Conservation (phyloP, 75 land plant species). For the Larix kaempferi region DNA sequence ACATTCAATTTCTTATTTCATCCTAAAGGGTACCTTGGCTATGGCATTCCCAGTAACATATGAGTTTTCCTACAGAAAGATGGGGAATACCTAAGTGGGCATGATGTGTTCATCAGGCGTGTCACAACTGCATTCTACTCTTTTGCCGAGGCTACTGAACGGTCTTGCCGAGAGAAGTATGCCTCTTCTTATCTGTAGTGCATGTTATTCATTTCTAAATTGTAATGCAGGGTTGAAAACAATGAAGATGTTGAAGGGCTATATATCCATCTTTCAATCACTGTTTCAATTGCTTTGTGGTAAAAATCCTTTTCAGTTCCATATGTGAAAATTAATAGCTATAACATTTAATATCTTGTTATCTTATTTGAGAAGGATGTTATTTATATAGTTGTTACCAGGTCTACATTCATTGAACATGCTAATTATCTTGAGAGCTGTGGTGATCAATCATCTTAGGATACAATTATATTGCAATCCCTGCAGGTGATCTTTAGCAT, state of each 20-base stretch:
- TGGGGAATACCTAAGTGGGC: conserved; percentile 94
- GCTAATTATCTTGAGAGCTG: too few species aligned
- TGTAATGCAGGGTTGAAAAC: not conserved
- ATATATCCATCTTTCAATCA: not conserved
- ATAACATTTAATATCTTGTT: not conserved
- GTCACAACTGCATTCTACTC: conserved; percentile 80
- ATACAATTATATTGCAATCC: too few species aligned
- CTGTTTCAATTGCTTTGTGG: not conserved
- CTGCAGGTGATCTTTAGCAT: too few species aligned
- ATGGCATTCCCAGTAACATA: not conserved
- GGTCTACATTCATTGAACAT: too few species aligned
- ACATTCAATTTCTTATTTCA: not conserved
- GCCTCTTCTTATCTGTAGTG: not conserved
- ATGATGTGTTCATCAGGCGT: conserved; percentile 86
- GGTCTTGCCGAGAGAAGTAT: conserved; percentile 89
- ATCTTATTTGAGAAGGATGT: not conserved
- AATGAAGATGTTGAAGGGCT: not conserved
- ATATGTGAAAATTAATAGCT: not conserved
- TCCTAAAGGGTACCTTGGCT: not conserved
- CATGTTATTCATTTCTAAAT: not conserved
- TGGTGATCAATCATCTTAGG: too few species aligned
- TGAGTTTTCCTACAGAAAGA: conserved; percentile 66
- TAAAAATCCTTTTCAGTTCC: not conserved
- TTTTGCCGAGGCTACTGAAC: conserved; percentile 91
- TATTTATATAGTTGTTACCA: too few species aligned